Conservation (phyloP, 306 rosid species). For the Prosopis cineraria region DNA sequence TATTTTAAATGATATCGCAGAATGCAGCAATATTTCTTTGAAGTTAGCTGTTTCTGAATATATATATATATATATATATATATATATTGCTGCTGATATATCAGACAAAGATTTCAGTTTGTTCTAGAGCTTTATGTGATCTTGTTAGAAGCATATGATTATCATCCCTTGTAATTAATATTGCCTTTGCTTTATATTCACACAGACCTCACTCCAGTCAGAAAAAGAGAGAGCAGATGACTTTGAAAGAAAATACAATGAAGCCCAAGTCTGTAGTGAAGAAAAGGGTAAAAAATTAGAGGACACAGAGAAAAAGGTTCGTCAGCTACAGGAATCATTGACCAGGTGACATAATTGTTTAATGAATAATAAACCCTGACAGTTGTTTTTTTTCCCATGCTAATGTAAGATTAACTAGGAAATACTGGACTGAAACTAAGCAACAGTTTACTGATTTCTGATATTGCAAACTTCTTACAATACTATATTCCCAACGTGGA, state of each 20-base stretch:
- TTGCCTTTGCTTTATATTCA: constrained; percentile 31
- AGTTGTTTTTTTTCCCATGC: constrained; percentile 6
- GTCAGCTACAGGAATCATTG: constrained; percentile 74
- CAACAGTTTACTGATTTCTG: constrained; percentile 15
- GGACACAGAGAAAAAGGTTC: constrained; percentile 74
- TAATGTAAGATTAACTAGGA: neutral
- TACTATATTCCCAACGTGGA: neutral
- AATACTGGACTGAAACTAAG: too few relatives aligned
- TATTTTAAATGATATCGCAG: constrained; percentile 7
- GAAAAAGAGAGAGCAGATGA: constrained; percentile 64
- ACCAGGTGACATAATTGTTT: constrained; percentile 57
- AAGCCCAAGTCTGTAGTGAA: constrained; percentile 54
- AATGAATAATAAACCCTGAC: constrained; percentile 16
- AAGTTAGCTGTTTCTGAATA: constrained; percentile 9
- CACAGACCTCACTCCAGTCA: constrained; percentile 55
- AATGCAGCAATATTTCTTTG: neutral
- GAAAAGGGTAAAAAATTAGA: constrained; percentile 56
- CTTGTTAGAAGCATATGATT: constrained; percentile 18
- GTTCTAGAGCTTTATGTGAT: constrained; percentile 22
- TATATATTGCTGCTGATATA: constrained; percentile 17
- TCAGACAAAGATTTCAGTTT: constrained; percentile 12
- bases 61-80: too few relatives aligned
- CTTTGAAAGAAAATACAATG: constrained; percentile 61
- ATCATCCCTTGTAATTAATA: constrained; percentile 32
- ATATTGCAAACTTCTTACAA: constrained; percentile 21